phyloP scores from a whole-genome alignment of 352 stramenopile species.

The Globisporangium canariense region DNA sequence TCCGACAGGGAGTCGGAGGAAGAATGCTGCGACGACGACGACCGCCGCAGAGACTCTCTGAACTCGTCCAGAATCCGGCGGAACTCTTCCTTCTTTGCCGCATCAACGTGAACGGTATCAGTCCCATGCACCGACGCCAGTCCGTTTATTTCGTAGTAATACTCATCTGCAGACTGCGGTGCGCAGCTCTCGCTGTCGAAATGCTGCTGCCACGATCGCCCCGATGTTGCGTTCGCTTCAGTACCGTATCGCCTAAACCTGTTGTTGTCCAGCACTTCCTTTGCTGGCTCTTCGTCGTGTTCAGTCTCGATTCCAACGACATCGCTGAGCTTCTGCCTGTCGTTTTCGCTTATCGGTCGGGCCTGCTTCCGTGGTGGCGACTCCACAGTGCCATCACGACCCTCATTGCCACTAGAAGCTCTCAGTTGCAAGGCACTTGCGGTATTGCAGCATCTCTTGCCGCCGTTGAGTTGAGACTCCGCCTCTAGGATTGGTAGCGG shows the following conservation, averaged over 20 bases:
- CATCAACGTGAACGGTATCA: slow-evolving; percentile 7
- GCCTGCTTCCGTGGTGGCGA: not conserved
- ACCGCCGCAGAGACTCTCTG: slow-evolving; percentile 35
- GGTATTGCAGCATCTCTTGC: not conserved
- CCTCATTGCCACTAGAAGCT: not conserved
- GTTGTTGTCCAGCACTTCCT: not conserved
- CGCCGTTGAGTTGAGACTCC: not conserved
- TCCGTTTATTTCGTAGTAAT: not conserved
- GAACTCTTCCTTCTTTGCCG: slow-evolving; percentile 39
- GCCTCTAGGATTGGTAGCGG: not conserved
- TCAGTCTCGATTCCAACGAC: not conserved
- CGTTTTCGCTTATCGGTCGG: not conserved
- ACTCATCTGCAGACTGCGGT: not conserved
- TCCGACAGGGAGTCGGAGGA: not conserved
- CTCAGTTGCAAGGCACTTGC: not conserved
- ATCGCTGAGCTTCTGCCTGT: not conserved
- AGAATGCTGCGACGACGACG: slow-evolving; percentile 3
- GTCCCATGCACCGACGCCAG: not conserved
- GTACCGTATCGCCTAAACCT: too few species aligned
- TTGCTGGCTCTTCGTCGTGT: not conserved
- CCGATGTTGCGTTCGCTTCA: too few species aligned
- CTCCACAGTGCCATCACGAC: too few species aligned
- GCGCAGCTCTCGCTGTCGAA: not conserved
- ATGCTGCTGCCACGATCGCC: not conserved
- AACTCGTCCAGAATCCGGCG: slow-evolving; percentile 41